Percentiles rank a stretch among this genome's conserved stretches.
Evolutionary conservation across 2,329 filamentous ascomycete species (phyloP).

Genomic region (Fusarium virguliforme): DNA sequence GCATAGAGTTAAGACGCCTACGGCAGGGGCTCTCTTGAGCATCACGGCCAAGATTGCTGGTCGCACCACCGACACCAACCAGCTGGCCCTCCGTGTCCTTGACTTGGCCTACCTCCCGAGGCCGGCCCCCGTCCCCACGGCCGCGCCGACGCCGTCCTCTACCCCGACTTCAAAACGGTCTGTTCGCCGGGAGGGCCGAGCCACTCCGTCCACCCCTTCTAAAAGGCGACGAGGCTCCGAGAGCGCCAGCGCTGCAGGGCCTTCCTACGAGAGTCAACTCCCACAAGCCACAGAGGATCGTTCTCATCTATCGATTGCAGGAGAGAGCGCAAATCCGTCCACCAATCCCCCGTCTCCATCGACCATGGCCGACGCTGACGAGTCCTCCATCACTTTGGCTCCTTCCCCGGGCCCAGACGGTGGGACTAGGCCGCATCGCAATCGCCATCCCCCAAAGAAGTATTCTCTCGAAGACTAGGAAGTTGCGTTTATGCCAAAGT

Average conservation of each 20-base stretch:
- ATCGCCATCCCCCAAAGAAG: slow-evolving; percentile 17
- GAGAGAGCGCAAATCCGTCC: background rate
- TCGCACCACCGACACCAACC: background rate
- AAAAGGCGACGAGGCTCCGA: background rate
- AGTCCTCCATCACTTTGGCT: background rate
- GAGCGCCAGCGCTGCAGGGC: background rate
- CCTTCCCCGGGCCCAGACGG: slow-evolving; percentile 2
- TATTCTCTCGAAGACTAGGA: slow-evolving; percentile 12
- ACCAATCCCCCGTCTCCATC: background rate
- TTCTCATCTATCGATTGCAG: background rate
- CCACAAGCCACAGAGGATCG: background rate
- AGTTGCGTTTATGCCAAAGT: slow-evolving; percentile 8
- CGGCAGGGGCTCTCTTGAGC: background rate
- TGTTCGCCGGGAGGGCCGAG: background rate
- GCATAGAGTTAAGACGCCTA: background rate
- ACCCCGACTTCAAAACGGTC: slow-evolving; percentile 3
- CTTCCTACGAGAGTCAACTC: background rate
- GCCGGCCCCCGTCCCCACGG: background rate
- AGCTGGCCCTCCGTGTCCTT: background rate
- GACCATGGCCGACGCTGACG: background rate
- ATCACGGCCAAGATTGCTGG: background rate
- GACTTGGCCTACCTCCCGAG: background rate
- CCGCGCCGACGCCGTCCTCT: background rate
- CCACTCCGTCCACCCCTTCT: background rate
- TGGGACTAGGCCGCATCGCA: slow-evolving; percentile 12